These are phyloP conservation scores for Lentinula boryana DNA, from an alignment of 768 basidiomycete genomes.

Conservation along the genomic window DNA sequence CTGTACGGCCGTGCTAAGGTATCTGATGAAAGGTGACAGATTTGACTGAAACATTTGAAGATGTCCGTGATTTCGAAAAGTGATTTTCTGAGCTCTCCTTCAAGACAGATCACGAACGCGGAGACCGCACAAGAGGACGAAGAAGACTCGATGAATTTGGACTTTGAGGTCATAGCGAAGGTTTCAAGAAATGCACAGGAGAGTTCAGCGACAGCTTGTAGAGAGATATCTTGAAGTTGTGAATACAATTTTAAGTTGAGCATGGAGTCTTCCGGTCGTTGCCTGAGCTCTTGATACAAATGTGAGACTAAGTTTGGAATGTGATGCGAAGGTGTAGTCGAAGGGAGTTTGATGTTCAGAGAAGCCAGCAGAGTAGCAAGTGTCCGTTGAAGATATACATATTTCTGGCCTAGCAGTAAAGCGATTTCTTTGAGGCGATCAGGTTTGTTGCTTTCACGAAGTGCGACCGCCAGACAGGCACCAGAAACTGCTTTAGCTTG, in stretches of 20 bases:
- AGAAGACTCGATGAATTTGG: not conserved
- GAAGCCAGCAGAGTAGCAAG: not conserved
- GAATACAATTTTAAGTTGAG: not conserved
- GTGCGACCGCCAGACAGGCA: not conserved
- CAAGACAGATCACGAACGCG: not conserved
- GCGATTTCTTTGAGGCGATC: conserved; percentile 1
- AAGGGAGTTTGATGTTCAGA: not conserved
- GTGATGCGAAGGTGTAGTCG: not conserved
- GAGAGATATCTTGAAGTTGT: not conserved
- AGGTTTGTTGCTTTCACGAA: not conserved
- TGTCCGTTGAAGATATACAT: not conserved
- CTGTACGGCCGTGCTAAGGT: not conserved
- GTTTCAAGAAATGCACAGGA: not conserved
- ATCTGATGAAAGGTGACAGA: not conserved
- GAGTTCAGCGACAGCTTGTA: not conserved
- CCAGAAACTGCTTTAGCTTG: not conserved
- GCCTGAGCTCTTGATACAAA: not conserved
- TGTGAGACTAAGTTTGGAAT: not conserved
- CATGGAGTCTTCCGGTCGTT: not conserved
- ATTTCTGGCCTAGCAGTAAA: not conserved
- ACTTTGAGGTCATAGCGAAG: not conserved
- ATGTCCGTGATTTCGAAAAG: not conserved
- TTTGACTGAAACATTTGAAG: not conserved
- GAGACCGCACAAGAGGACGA: not conserved
- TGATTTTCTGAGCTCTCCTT: not conserved